These are phyloP conservation scores for Ilex asprella DNA, from an alignment of 257 asterid species.

Conservation along the genomic window DNA sequence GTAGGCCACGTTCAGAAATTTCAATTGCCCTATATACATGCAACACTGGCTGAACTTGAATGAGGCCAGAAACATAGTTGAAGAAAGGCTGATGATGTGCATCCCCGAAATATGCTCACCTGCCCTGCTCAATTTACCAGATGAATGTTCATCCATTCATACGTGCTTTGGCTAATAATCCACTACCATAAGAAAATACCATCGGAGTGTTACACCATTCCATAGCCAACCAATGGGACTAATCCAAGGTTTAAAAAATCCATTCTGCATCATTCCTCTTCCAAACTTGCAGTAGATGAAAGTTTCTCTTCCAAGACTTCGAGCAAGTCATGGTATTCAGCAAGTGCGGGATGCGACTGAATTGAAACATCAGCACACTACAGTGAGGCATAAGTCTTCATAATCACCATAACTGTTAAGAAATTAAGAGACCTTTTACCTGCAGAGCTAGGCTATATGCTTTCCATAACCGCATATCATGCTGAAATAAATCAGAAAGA, in stretches of 20 bases:
- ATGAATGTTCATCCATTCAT: too few relatives aligned
- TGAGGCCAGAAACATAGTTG: too few relatives aligned
- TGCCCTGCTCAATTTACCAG: too few relatives aligned
- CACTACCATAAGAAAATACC: too few relatives aligned
- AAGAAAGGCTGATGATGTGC: too few relatives aligned
- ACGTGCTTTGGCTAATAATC: too few relatives aligned
- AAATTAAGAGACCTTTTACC: constrained; percentile 27
- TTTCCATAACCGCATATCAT: constrained; percentile 82
- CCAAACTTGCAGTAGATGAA: constrained; percentile 36
- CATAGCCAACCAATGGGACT: constrained; percentile 1
- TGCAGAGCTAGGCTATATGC: constrained; percentile 79
- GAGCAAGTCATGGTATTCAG: constrained; percentile 76
- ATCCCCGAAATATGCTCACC: too few relatives aligned
- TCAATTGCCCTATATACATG: too few relatives aligned
- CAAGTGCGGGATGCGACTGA: constrained; percentile 66
- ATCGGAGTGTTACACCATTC: too few relatives aligned
- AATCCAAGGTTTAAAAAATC: constrained; percentile 13
- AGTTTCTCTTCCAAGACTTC: constrained; percentile 77
- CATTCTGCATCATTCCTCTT: constrained; percentile 34
- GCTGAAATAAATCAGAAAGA: constrained; percentile 80
- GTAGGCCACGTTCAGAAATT: too few relatives aligned
- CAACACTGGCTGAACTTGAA: too few relatives aligned
- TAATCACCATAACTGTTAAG: neutral
- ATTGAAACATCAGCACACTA: constrained; percentile 9
- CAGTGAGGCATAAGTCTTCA: constrained; percentile 5